phyloP scores from a whole-genome alignment of 768 basidiomycete species.

The Megacollybia marginata region DNA sequence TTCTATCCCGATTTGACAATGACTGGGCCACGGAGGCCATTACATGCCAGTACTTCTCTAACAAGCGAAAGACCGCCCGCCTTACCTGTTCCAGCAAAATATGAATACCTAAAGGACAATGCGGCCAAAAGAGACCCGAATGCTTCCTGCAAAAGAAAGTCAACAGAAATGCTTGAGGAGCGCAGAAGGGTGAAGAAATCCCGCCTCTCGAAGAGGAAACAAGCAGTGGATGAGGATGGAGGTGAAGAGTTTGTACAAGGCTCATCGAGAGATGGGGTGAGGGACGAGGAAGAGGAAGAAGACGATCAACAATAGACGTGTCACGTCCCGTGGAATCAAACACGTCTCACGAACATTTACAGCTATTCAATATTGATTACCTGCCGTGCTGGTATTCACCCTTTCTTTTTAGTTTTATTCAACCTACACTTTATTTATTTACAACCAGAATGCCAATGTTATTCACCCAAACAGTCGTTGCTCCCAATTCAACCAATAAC shows the following conservation, averaged over 20 bases:
- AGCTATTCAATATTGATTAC: too few relatives aligned
- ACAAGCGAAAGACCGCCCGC: constrained; percentile 3
- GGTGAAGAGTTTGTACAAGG: not conserved
- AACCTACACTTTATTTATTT: too few relatives aligned
- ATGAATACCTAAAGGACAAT: constrained; percentile 9
- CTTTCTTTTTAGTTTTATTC: too few relatives aligned
- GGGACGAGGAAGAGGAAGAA: not conserved
- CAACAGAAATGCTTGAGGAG: not conserved
- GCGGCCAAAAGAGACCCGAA: constrained; percentile 5
- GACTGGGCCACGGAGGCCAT: constrained; percentile 12
- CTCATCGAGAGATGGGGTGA: not conserved
- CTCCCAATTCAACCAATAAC: too few relatives aligned
- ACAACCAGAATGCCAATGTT: too few relatives aligned
- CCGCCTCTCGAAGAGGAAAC: not conserved
- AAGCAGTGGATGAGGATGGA: too few relatives aligned
- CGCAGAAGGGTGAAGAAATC: not conserved
- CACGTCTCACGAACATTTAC: too few relatives aligned
- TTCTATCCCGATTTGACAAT: constrained; percentile 4
- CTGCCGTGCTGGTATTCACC: too few relatives aligned
- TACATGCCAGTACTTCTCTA: constrained; percentile 6
- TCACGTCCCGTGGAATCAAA: too few relatives aligned
- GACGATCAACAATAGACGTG: too few relatives aligned
- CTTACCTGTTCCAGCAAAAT: constrained; percentile 3
- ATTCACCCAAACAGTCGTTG: too few relatives aligned
- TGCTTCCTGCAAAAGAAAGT: constrained; percentile 1